A percentile compares a stretch with the other conserved stretches of the same genome.
These are phyloP conservation scores for Blastomyces gilchristii DNA, from an alignment of 2,329 filamentous ascomycete genomes.

Conservation along the genomic window DNA sequence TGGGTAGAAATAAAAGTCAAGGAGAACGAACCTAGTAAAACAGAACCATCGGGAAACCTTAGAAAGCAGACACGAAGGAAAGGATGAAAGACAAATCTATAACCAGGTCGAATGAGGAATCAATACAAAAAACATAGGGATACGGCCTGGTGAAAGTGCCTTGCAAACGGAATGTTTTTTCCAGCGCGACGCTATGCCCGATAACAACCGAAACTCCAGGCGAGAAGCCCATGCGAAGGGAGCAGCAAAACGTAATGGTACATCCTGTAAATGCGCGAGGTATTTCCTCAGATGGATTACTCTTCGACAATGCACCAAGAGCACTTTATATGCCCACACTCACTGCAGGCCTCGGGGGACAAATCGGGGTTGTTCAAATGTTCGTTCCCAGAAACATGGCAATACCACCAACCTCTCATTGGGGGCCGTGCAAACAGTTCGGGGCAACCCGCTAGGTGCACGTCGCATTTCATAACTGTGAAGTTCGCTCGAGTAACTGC, in stretches of 20 bases:
- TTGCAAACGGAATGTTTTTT: neutral
- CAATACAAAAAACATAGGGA: neutral
- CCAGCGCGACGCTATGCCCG: neutral
- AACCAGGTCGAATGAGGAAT: neutral
- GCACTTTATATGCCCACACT: slow-evolving; percentile 14
- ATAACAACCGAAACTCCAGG: neutral
- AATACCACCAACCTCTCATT: slow-evolving; percentile 15
- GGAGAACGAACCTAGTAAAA: neutral
- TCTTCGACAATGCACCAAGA: slow-evolving; percentile 1
- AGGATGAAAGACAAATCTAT: neutral
- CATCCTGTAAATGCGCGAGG: neutral
- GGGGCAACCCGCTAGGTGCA: neutral
- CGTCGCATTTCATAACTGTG: slow-evolving; percentile 4
- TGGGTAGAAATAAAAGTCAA: neutral
- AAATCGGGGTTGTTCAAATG: slow-evolving; percentile 16
- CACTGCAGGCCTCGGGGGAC: slow-evolving; percentile 9
- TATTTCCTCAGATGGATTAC: neutral
- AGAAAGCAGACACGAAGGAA: neutral
- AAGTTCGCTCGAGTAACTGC: neutral
- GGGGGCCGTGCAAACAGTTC: neutral
- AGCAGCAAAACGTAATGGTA: neutral
- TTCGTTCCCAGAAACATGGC: slow-evolving; percentile 6
- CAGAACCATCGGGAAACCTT: neutral
- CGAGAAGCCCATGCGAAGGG: no score
- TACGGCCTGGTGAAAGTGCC: neutral